Percentiles rank a stretch among this genome's conserved stretches.
Evolutionary conservation across 495 filamentous ascomycete genomes (phyloP).

Genomic region (Neurospora sp.): DNA sequence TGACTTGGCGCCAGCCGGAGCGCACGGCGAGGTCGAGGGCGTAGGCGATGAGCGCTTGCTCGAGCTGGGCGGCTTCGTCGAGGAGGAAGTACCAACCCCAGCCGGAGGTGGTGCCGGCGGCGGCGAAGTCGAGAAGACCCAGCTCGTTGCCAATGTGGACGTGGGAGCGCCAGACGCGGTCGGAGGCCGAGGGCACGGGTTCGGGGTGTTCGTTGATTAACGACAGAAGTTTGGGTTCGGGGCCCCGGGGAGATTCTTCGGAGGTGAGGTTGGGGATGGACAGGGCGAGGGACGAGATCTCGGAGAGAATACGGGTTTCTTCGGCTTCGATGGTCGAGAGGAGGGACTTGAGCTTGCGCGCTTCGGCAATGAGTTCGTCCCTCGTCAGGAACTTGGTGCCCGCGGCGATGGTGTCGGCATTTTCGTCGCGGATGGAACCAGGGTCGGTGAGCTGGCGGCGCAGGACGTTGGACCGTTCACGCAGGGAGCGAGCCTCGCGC

Average conservation of each 20-base stretch:
- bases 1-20: constrained; percentile 64
- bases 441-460: constrained; percentile 39
- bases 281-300: constrained; percentile 66
- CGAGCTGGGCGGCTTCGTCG: constrained; percentile 80
- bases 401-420: constrained; percentile 17
- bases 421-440: constrained; percentile 23
- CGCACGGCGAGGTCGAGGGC: constrained; percentile 58
- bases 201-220: constrained; percentile 71
- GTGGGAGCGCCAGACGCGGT: constrained; percentile 54
- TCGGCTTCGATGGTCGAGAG: constrained; percentile 49
- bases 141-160: constrained; percentile 75
- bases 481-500: constrained; percentile 39
- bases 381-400: constrained; percentile 23
- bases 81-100: constrained; percentile 97
- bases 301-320: constrained; percentile 47
- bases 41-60: constrained; percentile 87
- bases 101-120: constrained; percentile 65
- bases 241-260: constrained; percentile 60
- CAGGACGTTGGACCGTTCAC: constrained; percentile 48
- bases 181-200: constrained; percentile 36
- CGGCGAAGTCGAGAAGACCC: constrained; percentile 73
- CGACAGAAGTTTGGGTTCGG: constrained; percentile 40
- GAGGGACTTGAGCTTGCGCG: constrained; percentile 55
- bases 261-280: constrained; percentile 82
- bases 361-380: constrained; percentile 51